phyloP scores from a whole-genome alignment of 495 filamentous ascomycete genomes.

The Penicillium steckii region DNA sequence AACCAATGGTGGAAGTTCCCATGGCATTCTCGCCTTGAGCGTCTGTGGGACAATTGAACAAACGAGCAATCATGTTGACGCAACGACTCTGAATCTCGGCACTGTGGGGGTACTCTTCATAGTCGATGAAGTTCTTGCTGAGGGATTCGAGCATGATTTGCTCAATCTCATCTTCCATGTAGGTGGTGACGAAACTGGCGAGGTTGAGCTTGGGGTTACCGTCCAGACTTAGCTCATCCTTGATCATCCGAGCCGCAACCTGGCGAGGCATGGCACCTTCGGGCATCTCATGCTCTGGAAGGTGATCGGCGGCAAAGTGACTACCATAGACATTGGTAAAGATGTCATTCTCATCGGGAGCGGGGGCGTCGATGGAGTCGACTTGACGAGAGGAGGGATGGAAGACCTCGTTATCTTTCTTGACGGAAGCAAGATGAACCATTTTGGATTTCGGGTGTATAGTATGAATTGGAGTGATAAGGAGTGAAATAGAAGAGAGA shows the following conservation, averaged over 20 bases:
- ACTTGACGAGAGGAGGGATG: constrained; percentile 20
- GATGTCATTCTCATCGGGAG: constrained; percentile 53
- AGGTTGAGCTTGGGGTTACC: constrained; percentile 82
- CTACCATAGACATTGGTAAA: constrained; percentile 82
- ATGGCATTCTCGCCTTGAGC: constrained; percentile 56
- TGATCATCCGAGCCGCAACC: constrained; percentile 92
- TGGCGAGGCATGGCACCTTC: constrained; percentile 84
- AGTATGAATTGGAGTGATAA: not conserved
- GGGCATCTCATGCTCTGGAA: constrained; percentile 85
- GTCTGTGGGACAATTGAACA: constrained; percentile 70
- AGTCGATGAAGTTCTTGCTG: constrained; percentile 92
- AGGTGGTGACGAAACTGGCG: constrained; percentile 29
- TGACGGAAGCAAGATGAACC: constrained; percentile 40
- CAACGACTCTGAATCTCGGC: constrained; percentile 92
- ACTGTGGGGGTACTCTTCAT: constrained; percentile 86
- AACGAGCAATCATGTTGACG: constrained; percentile 87
- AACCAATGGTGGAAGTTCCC: constrained; percentile 83
- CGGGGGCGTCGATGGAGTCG: constrained; percentile 29
- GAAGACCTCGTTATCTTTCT: constrained; percentile 31
- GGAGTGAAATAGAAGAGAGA: not conserved
- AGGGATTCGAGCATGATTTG: constrained; percentile 87
- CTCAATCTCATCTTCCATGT: constrained; percentile 78
- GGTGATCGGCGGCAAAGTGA: constrained; percentile 71
- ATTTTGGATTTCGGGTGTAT: constrained; percentile 17
- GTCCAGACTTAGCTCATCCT: constrained; percentile 86